A percentile compares a stretch with the other conserved stretches of the same genome.
Conservation (phyloP, 148 eudicot species). For the Amaranthus hypochondriacus region DNA sequence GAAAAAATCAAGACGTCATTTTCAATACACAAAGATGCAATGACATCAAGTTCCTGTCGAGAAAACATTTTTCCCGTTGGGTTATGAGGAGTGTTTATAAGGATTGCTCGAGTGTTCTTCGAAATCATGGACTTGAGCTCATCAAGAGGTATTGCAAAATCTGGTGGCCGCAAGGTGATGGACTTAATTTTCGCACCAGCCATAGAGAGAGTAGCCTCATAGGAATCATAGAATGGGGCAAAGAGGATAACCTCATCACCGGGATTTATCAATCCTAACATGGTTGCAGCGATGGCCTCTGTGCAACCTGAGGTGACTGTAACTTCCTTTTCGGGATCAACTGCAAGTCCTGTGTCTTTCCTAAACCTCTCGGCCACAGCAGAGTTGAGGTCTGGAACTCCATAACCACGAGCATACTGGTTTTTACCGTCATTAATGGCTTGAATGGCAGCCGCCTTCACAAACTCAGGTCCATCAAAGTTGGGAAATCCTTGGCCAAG, state of each 20-base stretch:
- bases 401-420: constrained; percentile 95
- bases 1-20: constrained; percentile 84
- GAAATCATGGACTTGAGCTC: constrained; percentile 65
- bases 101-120: constrained; percentile 79
- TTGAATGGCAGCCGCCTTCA: constrained; percentile 91
- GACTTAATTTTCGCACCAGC: constrained; percentile 84
- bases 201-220: constrained; percentile 94
- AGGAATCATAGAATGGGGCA: constrained; percentile 98
- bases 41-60: constrained; percentile 61
- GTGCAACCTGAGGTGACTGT: constrained; percentile 99
- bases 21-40: constrained; percentile 81
- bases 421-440: constrained; percentile 82
- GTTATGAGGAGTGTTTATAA: constrained; percentile 90
- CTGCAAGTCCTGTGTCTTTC: constrained; percentile 72
- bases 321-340: constrained; percentile 93
- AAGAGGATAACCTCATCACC: constrained; percentile 90
- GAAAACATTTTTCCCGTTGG: constrained; percentile 98
- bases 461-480: constrained; percentile 97
- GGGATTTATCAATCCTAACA: constrained; percentile 86
- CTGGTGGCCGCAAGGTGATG: constrained; percentile 73
- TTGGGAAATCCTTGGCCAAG: constrained; percentile 99
- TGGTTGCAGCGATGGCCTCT: constrained; percentile 96
- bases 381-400: constrained; percentile 84
- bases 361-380: constrained; percentile 77
- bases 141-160: constrained; percentile 72